These are phyloP conservation scores for Yamadazyma triangularis DNA, from an alignment of 1,139 yeast genomes.

Conservation along the genomic window DNA sequence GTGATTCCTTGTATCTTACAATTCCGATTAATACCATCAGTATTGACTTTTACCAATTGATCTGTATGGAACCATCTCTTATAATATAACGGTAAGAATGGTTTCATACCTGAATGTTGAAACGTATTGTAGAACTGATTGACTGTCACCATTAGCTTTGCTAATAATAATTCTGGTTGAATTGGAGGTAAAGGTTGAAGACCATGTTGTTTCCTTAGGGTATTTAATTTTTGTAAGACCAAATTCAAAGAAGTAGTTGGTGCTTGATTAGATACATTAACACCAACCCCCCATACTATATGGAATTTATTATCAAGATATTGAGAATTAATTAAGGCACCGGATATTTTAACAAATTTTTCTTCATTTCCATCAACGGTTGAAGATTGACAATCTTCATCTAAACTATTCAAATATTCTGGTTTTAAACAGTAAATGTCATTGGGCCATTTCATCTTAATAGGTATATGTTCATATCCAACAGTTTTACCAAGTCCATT, in stretches of 20 bases:
- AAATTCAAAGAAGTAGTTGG: conserved; percentile 87
- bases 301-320: conserved; percentile 55
- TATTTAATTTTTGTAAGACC: conserved; percentile 59
- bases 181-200: conserved; percentile 44
- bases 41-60: conserved; percentile 57
- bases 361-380: conserved; percentile 37
- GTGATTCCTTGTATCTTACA: conserved; percentile 81
- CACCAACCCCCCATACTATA: conserved; percentile 79
- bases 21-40: conserved; percentile 33
- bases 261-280: conserved; percentile 78
- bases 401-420: conserved; percentile 33
- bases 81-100: conserved; percentile 72
- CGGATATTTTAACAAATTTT: conserved; percentile 74
- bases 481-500: conserved; percentile 32
- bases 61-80: conserved; percentile 79
- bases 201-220: conserved; percentile 38
- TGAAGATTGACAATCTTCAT: conserved; percentile 24
- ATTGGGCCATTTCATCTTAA: conserved; percentile 94
- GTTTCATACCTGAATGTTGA: conserved; percentile 57
- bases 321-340: conserved; percentile 80
- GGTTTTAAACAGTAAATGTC: conserved; percentile 80
- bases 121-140: conserved; percentile 60
- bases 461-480: conserved; percentile 72
- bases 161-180: conserved; percentile 61
- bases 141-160: conserved; percentile 62